A percentile compares a stretch with the other conserved stretches of the same genome.
Evolutionary conservation across 495 filamentous ascomycete genomes (phyloP).

Genomic region (Xylaria flabelliformis): DNA sequence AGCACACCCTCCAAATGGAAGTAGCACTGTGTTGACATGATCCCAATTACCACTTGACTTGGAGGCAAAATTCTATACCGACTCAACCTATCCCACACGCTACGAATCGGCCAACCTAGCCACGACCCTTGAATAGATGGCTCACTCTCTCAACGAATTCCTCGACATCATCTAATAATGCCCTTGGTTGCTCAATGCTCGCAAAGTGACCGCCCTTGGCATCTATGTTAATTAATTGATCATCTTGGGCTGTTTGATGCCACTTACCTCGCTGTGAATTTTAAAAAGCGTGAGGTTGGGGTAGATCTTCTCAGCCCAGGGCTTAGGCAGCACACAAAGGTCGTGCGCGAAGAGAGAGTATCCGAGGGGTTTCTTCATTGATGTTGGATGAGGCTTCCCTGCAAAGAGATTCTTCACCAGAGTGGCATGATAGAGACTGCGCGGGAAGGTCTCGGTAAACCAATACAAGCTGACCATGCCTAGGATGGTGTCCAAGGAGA

Average conservation of each 20-base stretch:
- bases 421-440: slow-evolving; percentile 58
- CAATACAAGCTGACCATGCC: slow-evolving; percentile 67
- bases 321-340: slow-evolving; percentile 54
- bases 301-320: slow-evolving; percentile 56
- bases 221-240: slow-evolving; percentile 6
- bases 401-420: slow-evolving; percentile 48
- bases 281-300: slow-evolving; percentile 36
- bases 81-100: neutral
- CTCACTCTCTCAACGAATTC: slow-evolving; percentile 48
- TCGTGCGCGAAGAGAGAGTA: slow-evolving; percentile 65
- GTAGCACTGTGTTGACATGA: neutral
- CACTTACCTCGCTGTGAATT: slow-evolving; percentile 30
- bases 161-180: slow-evolving; percentile 62
- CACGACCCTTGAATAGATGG: slow-evolving; percentile 12
- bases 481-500: slow-evolving; percentile 61
- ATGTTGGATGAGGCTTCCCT: slow-evolving; percentile 42
- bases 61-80: neutral
- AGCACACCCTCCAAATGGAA: too few species aligned
- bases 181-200: slow-evolving; percentile 61
- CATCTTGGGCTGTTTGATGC: slow-evolving; percentile 50
- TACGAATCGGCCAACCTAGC: slow-evolving; percentile 8
- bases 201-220: slow-evolving; percentile 69
- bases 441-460: slow-evolving; percentile 66
- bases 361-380: slow-evolving; percentile 63
- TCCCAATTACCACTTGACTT: neutral